Base-by-base conservation (phyloP, 2,329 filamentous ascomycete genomes). In the Fusarium decemcellulare region DNA sequence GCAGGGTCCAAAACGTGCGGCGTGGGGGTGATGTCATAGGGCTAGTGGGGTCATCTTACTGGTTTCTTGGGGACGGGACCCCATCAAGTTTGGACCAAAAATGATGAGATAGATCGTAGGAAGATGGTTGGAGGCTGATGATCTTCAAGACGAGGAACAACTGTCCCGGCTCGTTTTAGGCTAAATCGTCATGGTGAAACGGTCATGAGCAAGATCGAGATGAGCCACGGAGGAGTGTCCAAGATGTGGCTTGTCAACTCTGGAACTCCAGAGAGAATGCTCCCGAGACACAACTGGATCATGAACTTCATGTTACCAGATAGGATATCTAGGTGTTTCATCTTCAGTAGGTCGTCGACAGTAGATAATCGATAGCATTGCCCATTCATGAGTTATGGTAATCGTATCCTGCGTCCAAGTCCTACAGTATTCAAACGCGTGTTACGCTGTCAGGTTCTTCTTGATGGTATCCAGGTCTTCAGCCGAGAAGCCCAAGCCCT, bases 401-500 rank as follows among this genome's bases (percentile, higher is more conserved):
- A 23, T 23, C 4, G 23, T 23, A 23, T 23, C 23, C 23, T 23
- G 23, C 23, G 23, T 23, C 23, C 23, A 23, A 23, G 23, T 23
- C 23, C 5, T 23, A 5, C 23, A 23, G 23, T 23, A 23, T 23
- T 39, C 36, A 16, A 48, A 30, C 2, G 6, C n/a, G 11, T n/a
- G 30, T 42, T 48, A 67, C 29, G 51, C 40, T 36, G 50, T 77
- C 63, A 87, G 74, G 67, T 88, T 86, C 65, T 69, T 75, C 78
- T 80, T 85, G 68, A 88, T 86, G 53, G 66, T 82, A 8, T 74
- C 77, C 42, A 88, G 59, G 53, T 88, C 85, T 4, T 80, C 78
- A 2, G 73, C 69, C 0, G 82, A 82, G 55, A 88, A 84, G 0
- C 84, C 84, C 51, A 89, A 74, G 7, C 75, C 76, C 34, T 77